phyloP scores from a whole-genome alignment of 2,329 filamentous ascomycete species.

The Fusarium ambrosium region DNA sequence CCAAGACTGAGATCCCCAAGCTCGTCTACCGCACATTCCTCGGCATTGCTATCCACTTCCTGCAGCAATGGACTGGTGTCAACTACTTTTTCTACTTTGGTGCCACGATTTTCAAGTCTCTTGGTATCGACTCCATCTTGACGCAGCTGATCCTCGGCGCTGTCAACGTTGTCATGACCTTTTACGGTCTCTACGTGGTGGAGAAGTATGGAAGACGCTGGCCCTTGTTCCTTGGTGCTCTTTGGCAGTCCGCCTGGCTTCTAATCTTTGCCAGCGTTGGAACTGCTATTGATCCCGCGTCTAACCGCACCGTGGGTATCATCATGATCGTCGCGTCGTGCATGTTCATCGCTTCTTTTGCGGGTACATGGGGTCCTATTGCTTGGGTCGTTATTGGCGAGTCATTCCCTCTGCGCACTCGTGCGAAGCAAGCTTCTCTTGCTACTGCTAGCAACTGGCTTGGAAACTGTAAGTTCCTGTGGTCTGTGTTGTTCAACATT shows the following conservation, averaged over 20 bases:
- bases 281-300: slow-evolving; percentile 57
- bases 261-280: slow-evolving; percentile 74
- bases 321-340: slow-evolving; percentile 80
- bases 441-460: slow-evolving; percentile 69
- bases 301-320: slow-evolving; percentile 66
- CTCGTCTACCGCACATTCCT: slow-evolving; percentile 75
- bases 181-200: slow-evolving; percentile 76
- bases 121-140: slow-evolving; percentile 75
- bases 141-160: slow-evolving; percentile 77
- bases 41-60: slow-evolving; percentile 73
- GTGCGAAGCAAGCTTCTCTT: slow-evolving; percentile 67
- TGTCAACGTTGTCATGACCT: slow-evolving; percentile 77
- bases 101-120: slow-evolving; percentile 75
- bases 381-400: slow-evolving; percentile 78
- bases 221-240: slow-evolving; percentile 73
- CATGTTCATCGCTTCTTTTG: slow-evolving; percentile 81
- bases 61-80: slow-evolving; percentile 76
- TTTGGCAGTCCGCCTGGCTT: slow-evolving; percentile 77
- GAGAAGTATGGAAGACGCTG: slow-evolving; percentile 77
- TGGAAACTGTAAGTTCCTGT: slow-evolving; percentile 64
- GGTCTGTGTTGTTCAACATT: accelerated
- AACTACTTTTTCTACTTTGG: slow-evolving; percentile 76
- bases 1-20: slow-evolving; percentile 64
- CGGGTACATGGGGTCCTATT: slow-evolving; percentile 77
- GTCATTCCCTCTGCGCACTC: slow-evolving; percentile 71